A percentile compares a stretch with the other conserved stretches of the same genome.
Conservation (phyloP, 306 rosid species). For the Cucurbita argyrosperma region DNA sequence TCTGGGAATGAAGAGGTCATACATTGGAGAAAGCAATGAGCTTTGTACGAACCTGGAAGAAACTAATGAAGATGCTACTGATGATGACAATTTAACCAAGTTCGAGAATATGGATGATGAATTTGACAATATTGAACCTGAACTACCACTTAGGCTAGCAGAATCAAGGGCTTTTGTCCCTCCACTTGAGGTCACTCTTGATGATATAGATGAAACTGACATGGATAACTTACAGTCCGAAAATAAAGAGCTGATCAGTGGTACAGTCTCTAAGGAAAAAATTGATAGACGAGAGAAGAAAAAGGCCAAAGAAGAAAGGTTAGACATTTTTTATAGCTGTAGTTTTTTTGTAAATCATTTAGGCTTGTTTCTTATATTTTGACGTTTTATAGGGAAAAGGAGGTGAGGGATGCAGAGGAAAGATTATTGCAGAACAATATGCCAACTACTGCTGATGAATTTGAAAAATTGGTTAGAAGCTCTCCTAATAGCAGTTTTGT, state of each 20-base stretch:
- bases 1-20: conserved; percentile 81
- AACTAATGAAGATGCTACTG: conserved; percentile 23
- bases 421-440: conserved; percentile 62
- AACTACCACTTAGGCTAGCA: conserved; percentile 31
- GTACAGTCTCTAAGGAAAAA: conserved; percentile 29
- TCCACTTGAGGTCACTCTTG: conserved; percentile 78
- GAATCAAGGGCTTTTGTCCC: conserved; percentile 66
- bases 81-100: conserved; percentile 21
- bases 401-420: conserved; percentile 71
- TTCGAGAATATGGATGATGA: conserved; percentile 23
- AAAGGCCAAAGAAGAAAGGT: conserved; percentile 66
- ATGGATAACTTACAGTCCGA: conserved; percentile 11
- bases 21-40: conserved; percentile 17
- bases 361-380: not conserved
- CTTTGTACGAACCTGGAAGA: conserved; percentile 19
- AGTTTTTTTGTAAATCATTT: not conserved
- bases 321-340: not conserved
- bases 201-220: conserved; percentile 37
- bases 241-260: conserved; percentile 30
- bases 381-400: conserved; percentile 45
- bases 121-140: conserved; percentile 22
- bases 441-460: conserved; percentile 81
- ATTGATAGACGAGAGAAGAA: conserved; percentile 47
- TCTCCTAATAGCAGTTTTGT: conserved; percentile 84
- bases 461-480: conserved; percentile 75